Evolutionary conservation across 129 eudicot genomes (phyloP).

Genomic region (Arctium minus): DNA sequence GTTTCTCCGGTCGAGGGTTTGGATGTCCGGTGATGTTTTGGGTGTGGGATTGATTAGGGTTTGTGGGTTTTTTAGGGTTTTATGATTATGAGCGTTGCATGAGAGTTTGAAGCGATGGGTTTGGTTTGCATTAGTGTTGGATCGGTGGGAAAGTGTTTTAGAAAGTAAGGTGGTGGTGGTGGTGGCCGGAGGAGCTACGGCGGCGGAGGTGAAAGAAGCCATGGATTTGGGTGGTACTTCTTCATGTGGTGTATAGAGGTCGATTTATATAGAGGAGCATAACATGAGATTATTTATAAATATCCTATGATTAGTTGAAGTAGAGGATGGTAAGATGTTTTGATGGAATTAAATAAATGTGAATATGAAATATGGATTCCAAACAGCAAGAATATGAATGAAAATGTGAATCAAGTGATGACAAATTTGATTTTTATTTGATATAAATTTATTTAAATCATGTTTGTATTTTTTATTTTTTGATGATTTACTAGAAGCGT

Average conservation of each 20-base stretch:
- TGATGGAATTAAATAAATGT: too few species aligned
- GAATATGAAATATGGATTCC: too few species aligned
- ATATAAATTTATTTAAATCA: too few species aligned
- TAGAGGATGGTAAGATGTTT: too few species aligned
- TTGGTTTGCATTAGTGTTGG: not conserved
- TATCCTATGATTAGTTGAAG: too few species aligned
- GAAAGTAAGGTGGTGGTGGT: not conserved
- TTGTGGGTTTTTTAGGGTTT: not conserved
- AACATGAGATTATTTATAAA: too few species aligned
- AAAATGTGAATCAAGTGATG: too few species aligned
- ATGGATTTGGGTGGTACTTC: not conserved
- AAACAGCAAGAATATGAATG: too few species aligned
- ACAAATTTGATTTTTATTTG: too few species aligned
- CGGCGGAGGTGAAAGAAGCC: not conserved
- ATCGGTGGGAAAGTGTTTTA: not conserved
- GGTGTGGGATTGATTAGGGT: not conserved
- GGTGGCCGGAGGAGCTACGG: not conserved
- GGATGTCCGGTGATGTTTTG: not conserved
- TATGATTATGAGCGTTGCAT: not conserved
- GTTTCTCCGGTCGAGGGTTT: not conserved
- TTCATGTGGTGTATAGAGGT: not conserved
- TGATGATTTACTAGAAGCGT: too few species aligned
- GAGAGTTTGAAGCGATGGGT: not conserved
- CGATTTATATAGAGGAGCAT: not conserved
- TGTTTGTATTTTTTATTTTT: too few species aligned